phyloP scores from a whole-genome alignment of 73 alveolate genomes.

The Symbiodinium natans region DNA sequence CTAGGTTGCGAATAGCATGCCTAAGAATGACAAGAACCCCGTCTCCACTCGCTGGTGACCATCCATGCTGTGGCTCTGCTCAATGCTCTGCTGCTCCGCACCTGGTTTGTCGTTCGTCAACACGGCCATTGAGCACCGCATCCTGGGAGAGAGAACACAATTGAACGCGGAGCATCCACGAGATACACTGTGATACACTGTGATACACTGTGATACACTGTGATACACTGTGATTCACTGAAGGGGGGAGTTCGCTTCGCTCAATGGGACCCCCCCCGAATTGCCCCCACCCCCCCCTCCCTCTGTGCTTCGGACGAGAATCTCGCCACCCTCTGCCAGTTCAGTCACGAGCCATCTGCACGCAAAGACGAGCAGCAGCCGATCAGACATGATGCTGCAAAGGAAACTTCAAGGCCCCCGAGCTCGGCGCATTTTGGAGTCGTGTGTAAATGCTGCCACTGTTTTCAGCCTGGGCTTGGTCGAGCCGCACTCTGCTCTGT shows the following conservation, averaged over 20 bases:
- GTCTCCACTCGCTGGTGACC: too few species aligned
- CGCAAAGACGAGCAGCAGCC: not conserved
- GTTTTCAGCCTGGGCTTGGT: conserved; percentile 21
- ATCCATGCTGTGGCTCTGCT: not conserved
- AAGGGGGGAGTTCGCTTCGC: too few species aligned
- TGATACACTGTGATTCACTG: too few species aligned
- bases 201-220: too few species aligned
- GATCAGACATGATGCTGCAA: not conserved
- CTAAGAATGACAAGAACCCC: too few species aligned
- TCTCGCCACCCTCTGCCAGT: conserved; percentile 55
- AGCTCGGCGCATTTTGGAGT: conserved; percentile 23
- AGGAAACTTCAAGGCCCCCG: not conserved
- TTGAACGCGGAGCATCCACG: not conserved
- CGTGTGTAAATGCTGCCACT: conserved; percentile 35
- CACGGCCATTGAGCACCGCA: not conserved
- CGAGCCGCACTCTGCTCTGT: too few species aligned
- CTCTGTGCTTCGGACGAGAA: conserved; percentile 13
- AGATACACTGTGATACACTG: too few species aligned
- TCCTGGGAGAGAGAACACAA: not conserved
- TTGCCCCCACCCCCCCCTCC: too few species aligned
- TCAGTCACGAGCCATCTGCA: conserved; percentile 75
- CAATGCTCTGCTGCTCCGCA: not conserved
- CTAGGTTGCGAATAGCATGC: too few species aligned
- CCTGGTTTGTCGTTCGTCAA: not conserved
- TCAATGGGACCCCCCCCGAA: too few species aligned